These are phyloP conservation scores for Eucalyptus decipiens DNA, from an alignment of 345 rosid genomes.

Conservation along the genomic window DNA sequence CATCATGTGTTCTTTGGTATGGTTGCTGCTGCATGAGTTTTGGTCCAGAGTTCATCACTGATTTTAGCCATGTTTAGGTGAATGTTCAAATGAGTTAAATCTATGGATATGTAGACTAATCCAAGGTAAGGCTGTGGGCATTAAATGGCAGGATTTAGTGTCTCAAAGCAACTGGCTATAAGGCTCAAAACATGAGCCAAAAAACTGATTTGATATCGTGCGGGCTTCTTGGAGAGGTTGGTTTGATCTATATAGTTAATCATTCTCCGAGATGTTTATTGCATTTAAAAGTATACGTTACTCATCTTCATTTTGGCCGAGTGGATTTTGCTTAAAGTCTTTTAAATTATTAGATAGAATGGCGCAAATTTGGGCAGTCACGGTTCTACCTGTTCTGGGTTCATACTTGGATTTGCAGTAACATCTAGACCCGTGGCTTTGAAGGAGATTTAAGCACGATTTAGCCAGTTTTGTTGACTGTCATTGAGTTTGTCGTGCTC, in stretches of 20 bases:
- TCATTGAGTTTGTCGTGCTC: neutral
- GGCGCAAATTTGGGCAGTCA: neutral
- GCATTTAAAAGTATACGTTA: neutral
- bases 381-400: fast-evolving
- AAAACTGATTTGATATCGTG: fast-evolving
- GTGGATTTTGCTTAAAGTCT: neutral
- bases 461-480: fast-evolving
- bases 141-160: too few relatives aligned
- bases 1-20: fast-evolving
- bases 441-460: neutral
- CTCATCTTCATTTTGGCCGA: fast-evolving
- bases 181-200: neutral
- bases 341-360: neutral
- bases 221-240: neutral
- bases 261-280: fast-evolving
- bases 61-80: neutral
- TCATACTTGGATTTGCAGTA: fast-evolving
- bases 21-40: neutral
- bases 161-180: too few relatives aligned
- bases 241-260: neutral
- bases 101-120: neutral
- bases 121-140: too few relatives aligned
- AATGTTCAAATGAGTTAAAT: neutral
- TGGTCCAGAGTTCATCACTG: neutral
- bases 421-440: neutral